phyloP scores from a whole-genome alignment of 1,284 basidiomycete species.

The Cutaneotrichosporon sp. region DNA sequence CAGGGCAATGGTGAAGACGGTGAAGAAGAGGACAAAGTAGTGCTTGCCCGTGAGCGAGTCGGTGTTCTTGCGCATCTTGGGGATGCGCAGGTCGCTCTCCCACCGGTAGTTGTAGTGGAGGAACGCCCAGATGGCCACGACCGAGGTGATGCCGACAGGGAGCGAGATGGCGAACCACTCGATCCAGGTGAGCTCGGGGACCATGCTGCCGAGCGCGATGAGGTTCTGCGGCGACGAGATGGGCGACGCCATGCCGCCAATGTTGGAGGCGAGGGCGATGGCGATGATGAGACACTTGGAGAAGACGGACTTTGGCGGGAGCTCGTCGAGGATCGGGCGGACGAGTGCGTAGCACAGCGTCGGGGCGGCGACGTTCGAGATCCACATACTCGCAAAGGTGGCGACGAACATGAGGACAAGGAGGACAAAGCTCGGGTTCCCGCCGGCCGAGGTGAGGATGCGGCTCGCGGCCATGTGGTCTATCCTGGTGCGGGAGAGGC shows the following conservation, averaged over 20 bases:
- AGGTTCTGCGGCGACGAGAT: conserved; percentile 94
- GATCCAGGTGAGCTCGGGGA: conserved; percentile 82
- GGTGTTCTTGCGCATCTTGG: conserved; percentile 73
- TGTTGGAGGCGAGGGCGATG: conserved; percentile 95
- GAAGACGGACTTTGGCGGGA: conserved; percentile 85
- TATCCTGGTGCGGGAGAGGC: conserved; percentile 94
- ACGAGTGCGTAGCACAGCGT: conserved; percentile 98
- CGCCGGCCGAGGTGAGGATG: conserved; percentile 86
- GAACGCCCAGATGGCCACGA: conserved; percentile 88
- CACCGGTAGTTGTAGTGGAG: conserved; percentile 83
- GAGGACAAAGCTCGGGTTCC: conserved; percentile 79
- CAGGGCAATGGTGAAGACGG: conserved; percentile 79
- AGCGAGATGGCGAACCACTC: conserved; percentile 94
- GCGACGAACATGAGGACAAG: conserved; percentile 95
- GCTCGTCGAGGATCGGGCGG: conserved; percentile 90
- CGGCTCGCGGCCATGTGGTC: conserved; percentile 94
- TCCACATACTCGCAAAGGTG: conserved; percentile 99
- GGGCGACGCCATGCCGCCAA: conserved; percentile 94
- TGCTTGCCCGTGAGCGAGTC: conserved; percentile 82
- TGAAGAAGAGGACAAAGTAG: conserved; percentile 86
- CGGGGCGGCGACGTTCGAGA: conserved; percentile 96
- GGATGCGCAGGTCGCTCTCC: conserved; percentile 80
- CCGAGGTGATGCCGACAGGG: conserved; percentile 82
- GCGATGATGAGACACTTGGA: conserved; percentile 90
- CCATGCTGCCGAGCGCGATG: conserved; percentile 88